Base-by-base conservation (phyloP, 495 filamentous ascomycete genomes). In the Aspergillus egyptiacus region DNA sequence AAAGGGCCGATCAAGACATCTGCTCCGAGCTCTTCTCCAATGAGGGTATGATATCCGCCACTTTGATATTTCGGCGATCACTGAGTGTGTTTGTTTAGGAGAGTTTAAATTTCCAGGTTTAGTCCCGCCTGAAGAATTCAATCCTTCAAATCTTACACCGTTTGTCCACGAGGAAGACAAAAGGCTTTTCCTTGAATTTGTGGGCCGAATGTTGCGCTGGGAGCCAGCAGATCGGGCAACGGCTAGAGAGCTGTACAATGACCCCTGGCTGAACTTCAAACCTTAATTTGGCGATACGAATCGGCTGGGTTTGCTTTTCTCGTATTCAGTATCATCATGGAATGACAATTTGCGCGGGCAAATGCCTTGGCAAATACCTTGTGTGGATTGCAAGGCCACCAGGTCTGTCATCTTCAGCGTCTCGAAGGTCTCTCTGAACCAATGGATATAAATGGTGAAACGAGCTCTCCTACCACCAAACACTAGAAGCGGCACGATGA, bases 191-290 rank as follows among this genome's bases (percentile, higher is more conserved):
- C 46, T 65, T 19, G 45, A 58, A 13, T 67, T 67, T 55, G 56
- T 57, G 46, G 37, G 42, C 13, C 58, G 44, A 44, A 66, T 67
- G 54, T 53, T 69, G 22, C 51, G 50, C 9, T 69, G 66, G 63
- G 35, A 55, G 24, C 66, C 65, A 22, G 63, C 62, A 27, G 38
- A 61, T 2, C 58, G 64, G 47, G 41, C 54, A 24, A 61, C 65
- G 18, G 66, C 66, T 2, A 53, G 44, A 44, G 63, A 66, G 34
- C 55, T 66, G 9, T 53, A 57, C 40, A 46, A 58, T 31, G 54
- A 66, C 32, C 49, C 49, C 33, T 46, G 50, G 50, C 27, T 53
- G 25, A 19, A 50, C n/a, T 50, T 43, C 23, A 34, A 41, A 19
- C 22, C 48, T 50, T 43, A 19, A 50, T 33, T 28, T 6, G 30